phyloP scores from a whole-genome alignment of 2,329 filamentous ascomycete genomes.

The Moelleriella libera region DNA sequence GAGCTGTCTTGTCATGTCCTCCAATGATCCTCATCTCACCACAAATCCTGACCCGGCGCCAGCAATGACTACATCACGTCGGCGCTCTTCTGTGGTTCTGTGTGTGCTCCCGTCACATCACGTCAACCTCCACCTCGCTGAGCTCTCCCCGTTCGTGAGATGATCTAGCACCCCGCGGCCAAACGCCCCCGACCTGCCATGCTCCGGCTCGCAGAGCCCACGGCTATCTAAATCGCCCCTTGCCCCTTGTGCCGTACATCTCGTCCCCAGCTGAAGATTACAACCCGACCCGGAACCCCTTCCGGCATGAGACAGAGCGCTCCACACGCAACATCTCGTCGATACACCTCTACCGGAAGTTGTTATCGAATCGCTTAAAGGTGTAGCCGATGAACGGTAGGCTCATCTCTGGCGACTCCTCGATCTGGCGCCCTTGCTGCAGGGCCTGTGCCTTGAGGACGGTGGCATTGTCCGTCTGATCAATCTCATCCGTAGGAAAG shows the following conservation, averaged over 20 bases:
- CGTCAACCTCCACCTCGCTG: background rate
- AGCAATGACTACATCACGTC: no score
- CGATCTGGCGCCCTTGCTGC: constrained; percentile 48
- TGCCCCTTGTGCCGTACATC: no score
- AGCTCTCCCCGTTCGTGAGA: background rate
- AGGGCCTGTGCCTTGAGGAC: constrained; percentile 72
- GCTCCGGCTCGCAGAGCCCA: no score
- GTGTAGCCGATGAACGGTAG: constrained; percentile 57
- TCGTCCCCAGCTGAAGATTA: no score
- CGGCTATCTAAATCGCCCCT: no score
- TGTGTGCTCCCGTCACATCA: background rate
- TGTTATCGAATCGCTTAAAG: constrained; percentile 87
- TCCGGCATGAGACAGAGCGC: no score
- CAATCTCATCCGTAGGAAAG: constrained; percentile 97
- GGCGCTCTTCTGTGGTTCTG: background rate
- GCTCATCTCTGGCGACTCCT: constrained; percentile 86
- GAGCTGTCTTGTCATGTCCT: no score
- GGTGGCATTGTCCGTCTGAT: constrained; percentile 87
- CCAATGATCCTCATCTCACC: no score
- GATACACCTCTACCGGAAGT: constrained; percentile 34
- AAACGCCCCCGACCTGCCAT: no score
- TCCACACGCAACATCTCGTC: no score
- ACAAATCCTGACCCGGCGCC: no score
- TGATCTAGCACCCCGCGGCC: background rate
- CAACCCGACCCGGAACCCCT: no score